A percentile compares a stretch with the other conserved stretches of the same genome.
Conservation (phyloP, 345 rosid species). For the Gossypium longicalyx region DNA sequence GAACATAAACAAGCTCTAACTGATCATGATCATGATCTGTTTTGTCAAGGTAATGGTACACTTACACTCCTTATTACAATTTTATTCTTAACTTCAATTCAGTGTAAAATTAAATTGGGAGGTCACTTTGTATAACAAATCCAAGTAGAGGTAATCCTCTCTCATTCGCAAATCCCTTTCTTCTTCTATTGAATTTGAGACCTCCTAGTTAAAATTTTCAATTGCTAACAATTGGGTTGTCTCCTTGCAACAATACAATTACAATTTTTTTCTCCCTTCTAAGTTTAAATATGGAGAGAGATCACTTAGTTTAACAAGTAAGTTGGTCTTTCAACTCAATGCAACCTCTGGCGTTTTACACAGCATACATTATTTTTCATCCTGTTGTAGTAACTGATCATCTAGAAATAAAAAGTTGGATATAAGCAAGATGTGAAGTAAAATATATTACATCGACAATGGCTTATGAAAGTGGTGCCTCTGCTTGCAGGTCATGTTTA, state of each 20-base stretch:
- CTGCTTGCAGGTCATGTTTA: conserved; percentile 85
- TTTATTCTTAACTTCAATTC: conserved; percentile 6
- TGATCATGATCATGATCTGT: neutral
- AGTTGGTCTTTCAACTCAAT: neutral
- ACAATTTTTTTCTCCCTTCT: neutral
- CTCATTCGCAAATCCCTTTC: neutral
- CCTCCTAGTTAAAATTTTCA: neutral
- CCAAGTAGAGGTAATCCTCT: neutral
- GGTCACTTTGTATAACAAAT: neutral
- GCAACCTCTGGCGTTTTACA: neutral
- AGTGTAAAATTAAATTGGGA: neutral
- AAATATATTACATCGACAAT: neutral
- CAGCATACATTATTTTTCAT: neutral
- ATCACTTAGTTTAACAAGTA: neutral
- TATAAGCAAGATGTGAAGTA: conserved; percentile 5
- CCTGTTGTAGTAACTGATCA: neutral
- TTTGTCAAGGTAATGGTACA: neutral
- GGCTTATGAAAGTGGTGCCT: conserved; percentile 2
- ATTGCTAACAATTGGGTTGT: neutral
- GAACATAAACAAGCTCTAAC: neutral
- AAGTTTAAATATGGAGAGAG: neutral
- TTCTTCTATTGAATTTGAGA: neutral
- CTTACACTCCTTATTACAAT: conserved; percentile 3
- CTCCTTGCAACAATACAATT: neutral
- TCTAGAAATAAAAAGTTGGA: neutral